Base-by-base conservation (phyloP, 345 rosid genomes). In the Combretum micranthum region DNA sequence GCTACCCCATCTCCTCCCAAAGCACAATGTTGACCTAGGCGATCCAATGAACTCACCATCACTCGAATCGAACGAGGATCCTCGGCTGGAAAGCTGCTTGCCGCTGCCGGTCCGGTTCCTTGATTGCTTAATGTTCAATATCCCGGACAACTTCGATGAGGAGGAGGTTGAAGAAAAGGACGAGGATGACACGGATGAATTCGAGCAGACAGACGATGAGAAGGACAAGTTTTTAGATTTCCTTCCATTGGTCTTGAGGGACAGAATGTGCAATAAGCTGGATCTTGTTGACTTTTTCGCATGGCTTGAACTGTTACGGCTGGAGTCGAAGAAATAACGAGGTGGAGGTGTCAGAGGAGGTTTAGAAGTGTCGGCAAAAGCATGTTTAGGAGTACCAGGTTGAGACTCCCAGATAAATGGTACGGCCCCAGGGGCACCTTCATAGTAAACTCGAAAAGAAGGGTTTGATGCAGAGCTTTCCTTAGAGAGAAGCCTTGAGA, bases 341-440 rank as follows among this genome's bases (percentile, higher is more conserved):
- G 93, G 93, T 57, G 93, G 88, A 13, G 93, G 93, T 12, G 85
- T 80, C 22, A 85, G 76, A n/a, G 88, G 86, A 25, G 84, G 78
- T 37, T 71, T 62, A 16, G 74, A 26, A 25, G 53, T 25, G 20
- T 70, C 70, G 1, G 50, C 16, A 19, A 60, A 59, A 3, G 61
- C 10, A 66, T 67, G 48, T 60, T 83, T 86, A 0, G 89, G 93
- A 0, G 83, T 83, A 1, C 93, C 93, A 0, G 93, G 93, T 50
- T 42, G 74, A 46, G 86, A 76, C 42, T 86, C 93, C 93, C 89
- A 86, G 20, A 62, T 15, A 64, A 86, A 85, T 1, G 93, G 93
- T 7, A 85, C 75, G 10, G 80, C 66, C 37, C 76, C 83, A 0
- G 80, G 44, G 10, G 50, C 63, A 44, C 70, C 76, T 2, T 74